Evolutionary conservation across 2,329 filamentous ascomycete species (phyloP), one percentile per base, ranked within the genome.

Genomic region (Curvularia sp.): DNA sequence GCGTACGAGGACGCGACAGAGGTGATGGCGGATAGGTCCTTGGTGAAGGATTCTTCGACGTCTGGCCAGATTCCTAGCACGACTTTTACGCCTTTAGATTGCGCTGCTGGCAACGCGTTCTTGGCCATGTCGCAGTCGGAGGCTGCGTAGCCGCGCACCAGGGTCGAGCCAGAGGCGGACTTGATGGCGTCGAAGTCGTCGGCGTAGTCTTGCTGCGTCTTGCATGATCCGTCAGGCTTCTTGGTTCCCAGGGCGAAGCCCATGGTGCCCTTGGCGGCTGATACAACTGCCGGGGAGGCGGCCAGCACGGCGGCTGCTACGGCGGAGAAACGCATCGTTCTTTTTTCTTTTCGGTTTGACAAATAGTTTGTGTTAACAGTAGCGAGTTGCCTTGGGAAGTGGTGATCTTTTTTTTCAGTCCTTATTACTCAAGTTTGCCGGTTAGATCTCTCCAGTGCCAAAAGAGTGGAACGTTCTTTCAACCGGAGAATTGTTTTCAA

Each of bases 51-150:
- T 28, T 83, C 80, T n/a, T 87, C 82, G 45, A 83, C 82, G 68
- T 89, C 87, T 38, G 87, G 83, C 85, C 88, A 91, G 71, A 91
- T 85, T 60, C 87, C 89, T 39, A 91, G 78, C n/a, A 91, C 80
- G 61, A 91, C 87, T 78, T 89, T 80, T 77, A 90, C 87, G 18
- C 82, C 83, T 76, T 87, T 86, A 45, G 74, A 74, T 79, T 87
- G 86, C 1, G 89, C 88, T 34, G 87, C 88, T 3, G 88, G 87
- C 27, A 91, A 75, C 53, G 90, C 85, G 60, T 85, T 78, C 73
- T 84, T 79, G 6, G 87, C 85, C 43, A 83, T 84, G 63, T 89
- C 81, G 77, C 89, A 91, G 73, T 91, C 87, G 52, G 80, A 83
- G 18, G 87, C 86, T 19, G 88, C 83, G 76, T 91, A 92, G 55